Evolutionary conservation across 768 basidiomycete genomes (phyloP).

Genomic region (Chalciporus pseudorubinellus): DNA sequence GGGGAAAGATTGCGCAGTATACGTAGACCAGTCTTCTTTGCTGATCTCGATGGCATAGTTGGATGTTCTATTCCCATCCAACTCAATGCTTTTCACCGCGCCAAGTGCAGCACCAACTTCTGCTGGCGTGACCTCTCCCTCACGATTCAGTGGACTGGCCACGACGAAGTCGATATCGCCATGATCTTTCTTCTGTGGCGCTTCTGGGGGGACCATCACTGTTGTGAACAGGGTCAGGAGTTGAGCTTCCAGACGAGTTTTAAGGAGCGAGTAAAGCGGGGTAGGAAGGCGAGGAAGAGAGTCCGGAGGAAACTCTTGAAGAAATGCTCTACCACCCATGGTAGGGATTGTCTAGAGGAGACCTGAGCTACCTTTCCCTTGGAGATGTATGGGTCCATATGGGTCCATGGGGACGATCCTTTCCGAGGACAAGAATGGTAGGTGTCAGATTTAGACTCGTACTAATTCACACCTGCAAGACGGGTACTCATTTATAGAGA

Average conservation of each 20-base stretch:
- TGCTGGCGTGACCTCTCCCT: constrained; percentile 32
- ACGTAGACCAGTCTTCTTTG: constrained; percentile 37
- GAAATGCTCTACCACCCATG: constrained; percentile 77
- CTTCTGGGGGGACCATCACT: constrained; percentile 58
- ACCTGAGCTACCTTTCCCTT: neutral
- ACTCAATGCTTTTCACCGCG: constrained; percentile 45
- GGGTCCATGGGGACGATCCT: constrained; percentile 17
- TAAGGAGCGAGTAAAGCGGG: constrained; percentile 49
- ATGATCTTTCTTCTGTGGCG: constrained; percentile 61
- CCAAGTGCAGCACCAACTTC: constrained; percentile 42
- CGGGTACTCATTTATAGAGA: no score
- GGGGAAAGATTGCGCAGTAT: constrained; percentile 4
- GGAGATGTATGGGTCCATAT: neutral
- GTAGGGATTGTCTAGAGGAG: neutral
- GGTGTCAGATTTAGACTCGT: constrained; percentile 9
- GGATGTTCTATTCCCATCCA: constrained; percentile 55
- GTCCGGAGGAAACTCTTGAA: constrained; percentile 37
- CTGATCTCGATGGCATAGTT: constrained; percentile 57
- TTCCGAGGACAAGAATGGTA: constrained; percentile 9
- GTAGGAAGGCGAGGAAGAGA: constrained; percentile 65
- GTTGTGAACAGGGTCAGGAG: constrained; percentile 47
- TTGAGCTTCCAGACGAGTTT: constrained; percentile 40
- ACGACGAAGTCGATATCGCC: constrained; percentile 74
- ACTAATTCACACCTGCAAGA: neutral
- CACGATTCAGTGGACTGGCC: constrained; percentile 35